These are phyloP conservation scores for Lagenaria siceraria DNA, from an alignment of 306 rosid genomes.

Conservation along the genomic window DNA sequence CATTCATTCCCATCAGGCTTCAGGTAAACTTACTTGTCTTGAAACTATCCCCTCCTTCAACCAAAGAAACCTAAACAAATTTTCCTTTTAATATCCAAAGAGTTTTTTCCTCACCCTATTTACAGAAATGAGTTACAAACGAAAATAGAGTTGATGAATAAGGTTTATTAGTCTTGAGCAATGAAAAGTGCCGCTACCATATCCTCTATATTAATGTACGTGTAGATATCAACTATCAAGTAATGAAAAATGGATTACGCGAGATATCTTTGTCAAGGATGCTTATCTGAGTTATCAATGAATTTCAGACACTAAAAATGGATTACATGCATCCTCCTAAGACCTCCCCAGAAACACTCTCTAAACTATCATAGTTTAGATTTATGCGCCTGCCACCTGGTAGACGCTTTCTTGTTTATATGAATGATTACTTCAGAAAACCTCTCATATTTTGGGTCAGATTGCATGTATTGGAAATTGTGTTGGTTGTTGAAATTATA, in stretches of 20 bases:
- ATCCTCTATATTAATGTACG: background rate
- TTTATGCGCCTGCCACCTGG: too few species aligned
- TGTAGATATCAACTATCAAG: background rate
- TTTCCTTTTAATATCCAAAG: background rate
- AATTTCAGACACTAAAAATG: background rate
- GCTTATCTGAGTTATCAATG: background rate
- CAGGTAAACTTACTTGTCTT: background rate
- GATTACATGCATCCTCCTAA: background rate
- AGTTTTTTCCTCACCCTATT: background rate
- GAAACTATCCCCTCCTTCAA: background rate
- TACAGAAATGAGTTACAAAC: background rate
- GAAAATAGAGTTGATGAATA: background rate
- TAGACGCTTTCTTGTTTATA: too few species aligned
- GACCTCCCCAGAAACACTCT: too few species aligned
- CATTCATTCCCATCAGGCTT: background rate
- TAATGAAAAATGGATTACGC: background rate
- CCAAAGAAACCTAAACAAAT: background rate
- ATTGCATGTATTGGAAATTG: background rate
- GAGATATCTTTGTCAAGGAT: background rate
- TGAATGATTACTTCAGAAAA: background rate
- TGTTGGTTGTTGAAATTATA: background rate
- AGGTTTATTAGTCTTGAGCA: background rate
- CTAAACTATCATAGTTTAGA: too few species aligned
- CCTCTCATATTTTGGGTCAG: background rate
- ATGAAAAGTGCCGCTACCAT: background rate